Base-by-base conservation (phyloP, 2,329 filamentous ascomycete species). In the Thermoascus crustaceus region DNA sequence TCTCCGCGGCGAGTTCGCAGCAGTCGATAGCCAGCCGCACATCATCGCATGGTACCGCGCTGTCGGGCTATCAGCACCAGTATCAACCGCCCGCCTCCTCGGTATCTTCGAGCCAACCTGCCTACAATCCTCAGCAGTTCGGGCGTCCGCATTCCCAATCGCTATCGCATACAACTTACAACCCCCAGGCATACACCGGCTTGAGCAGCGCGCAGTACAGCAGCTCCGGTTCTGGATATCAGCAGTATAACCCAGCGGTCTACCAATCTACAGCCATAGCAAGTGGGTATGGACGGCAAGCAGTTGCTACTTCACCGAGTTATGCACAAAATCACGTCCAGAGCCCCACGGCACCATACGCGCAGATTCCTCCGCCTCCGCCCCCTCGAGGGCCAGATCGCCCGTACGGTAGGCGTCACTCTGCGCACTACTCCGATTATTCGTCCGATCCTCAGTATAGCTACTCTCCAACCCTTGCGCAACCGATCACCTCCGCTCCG, bases 61-160 rank as follows among this genome's bases (percentile, higher is more conserved):
- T 64, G 43, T 63, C 66, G 9, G 64, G 61, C 41, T 72, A 71
- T 52, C 69, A 71, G 43, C 72, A 76, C 49, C 61, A 66, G 43
- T 69, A 70, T 59, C 49, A 75, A 61, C 57, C 68, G 1, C 30
- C 43, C 14, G 27, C 40, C 3, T 37, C 52, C 19, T 21, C 37
- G 3, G 36, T 37, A 22, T 60, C 53, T 58, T 69, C 60, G 51
- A 63, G 58, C 54, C 71, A 61, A 49, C 64, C 58, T 11, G 48
- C 69, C 27, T 82, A 82, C 60, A 80, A 81, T 45, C 78, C 78
- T 9, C 75, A 78, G 50, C 66, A 75, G 49, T 82, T 76, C 56
- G 67, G 64, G 30, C 58, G 68, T 18, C 60, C 65, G 8, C 57
- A 63, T 22, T 54, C 63, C 16, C 65, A 67, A 37, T 63, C 67